Base-by-base conservation (phyloP, 768 basidiomycete genomes). In the Auricularia sp. region DNA sequence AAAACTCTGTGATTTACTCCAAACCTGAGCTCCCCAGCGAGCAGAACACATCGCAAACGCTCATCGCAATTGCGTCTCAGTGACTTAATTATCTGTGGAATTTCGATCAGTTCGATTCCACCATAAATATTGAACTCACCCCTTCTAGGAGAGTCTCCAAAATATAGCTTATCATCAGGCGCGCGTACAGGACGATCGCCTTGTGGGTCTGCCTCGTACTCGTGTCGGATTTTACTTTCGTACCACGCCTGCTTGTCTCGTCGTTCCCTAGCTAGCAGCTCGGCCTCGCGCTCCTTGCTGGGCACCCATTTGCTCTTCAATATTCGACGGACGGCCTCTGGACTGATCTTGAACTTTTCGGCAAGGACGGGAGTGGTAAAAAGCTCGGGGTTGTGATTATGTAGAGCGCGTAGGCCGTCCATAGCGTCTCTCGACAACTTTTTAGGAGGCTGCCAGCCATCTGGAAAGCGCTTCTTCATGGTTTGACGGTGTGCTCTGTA, bases 401-500 rank as follows among this genome's bases (percentile, higher is more conserved):
- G 82, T 64, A 93, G 78, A 58, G 83, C 79, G 44, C 88, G 83
- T 65, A 94, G 74, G 16, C 87, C 85, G 67, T 87, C 86, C 91
- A 93, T 93, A 42, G 91, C 90, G 69, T 89, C 87, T 63, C 88
- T 82, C 14, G 90, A 90, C 62, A 94, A 72, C 72, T 90, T 91
- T 69, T 84, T 86, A 64, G 87, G 87, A 33, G 92, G 92, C 61
- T 79, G 77, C 91, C 91, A 94, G 18, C 71, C 70, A 2, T 59
- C 56, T 1, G 56, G 56, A 35, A 59, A 59, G 8, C 29, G 14
- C 18, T 34, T 14, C 18, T 33, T 59, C 29, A 59, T 14, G 18
- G 56, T 23, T 33, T 59, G 7, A 4, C 34, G 23, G 56, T 59
- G 12, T 23, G 12, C 16, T 8, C 12, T 6, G 6, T 35, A 18